Evolutionary conservation across 352 stramenopile species (phyloP), one percentile per base, ranked within the genome.

Genomic region (Elongisporangium undulatum): DNA sequence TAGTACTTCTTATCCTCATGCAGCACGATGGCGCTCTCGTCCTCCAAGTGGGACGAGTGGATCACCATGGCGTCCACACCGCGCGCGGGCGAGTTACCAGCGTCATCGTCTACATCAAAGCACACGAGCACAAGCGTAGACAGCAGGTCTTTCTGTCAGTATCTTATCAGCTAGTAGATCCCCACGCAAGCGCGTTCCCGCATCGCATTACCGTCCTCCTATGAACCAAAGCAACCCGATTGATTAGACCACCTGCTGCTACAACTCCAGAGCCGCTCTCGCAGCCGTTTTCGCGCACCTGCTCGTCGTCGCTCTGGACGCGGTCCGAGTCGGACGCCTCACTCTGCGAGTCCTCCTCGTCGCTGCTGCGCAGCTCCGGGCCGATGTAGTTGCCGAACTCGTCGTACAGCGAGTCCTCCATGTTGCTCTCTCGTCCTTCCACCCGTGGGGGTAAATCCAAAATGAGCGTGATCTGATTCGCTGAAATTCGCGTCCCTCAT

Each of bases 311-410:
- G 41, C 73, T 64, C 39, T 93, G 74, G 16, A 68, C 74, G n/a
- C 34, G 34, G 9, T 45, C 34, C 34, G 34, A 57, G 55, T 20
- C 17, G 21, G 34, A 53, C 53, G 45, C 54, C 55, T 75, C 76
- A 12, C 66, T 71, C 49, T 89, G 79, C 19, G 83, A 82, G 21
- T 84, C 75, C 51, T 92, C 80, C 7, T 85, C 74, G 53, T 89
- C 86, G 52, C 80, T 89, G 69, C 77, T 89, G 16, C 92, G 88
- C 51, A 99, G 78, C 62, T 99, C 97, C 21, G 97, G 96, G 19
- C 97, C 98, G 64, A 99, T 99, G 79, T 99, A 99, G 79, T 99
- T 99, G 61, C 98, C 98, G 69, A 99, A 99, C 82, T 99, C 98
- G 82, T 99, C 98, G 79, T 99, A 99, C 19, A 99, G 82, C 53